phyloP scores from a whole-genome alignment of 139 green algal species.

The Picochlorum sp. region DNA sequence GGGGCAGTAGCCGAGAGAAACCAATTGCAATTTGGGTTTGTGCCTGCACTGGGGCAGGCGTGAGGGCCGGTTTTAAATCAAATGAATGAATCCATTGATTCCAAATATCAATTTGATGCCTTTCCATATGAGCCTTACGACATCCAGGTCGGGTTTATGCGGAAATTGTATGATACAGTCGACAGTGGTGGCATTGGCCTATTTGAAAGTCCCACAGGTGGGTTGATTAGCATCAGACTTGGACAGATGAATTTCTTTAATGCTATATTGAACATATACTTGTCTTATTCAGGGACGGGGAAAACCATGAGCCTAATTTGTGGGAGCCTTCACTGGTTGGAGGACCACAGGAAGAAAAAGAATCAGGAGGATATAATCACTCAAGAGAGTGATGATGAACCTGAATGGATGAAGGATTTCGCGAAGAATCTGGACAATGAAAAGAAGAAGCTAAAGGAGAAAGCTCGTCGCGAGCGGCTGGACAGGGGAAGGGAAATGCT shows the following conservation, averaged over 20 bases:
- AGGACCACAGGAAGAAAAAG: constrained; percentile 32
- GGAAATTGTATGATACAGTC: constrained; percentile 53
- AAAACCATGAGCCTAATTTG: constrained; percentile 94
- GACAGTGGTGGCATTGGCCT: constrained; percentile 58
- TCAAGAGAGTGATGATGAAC: constrained; percentile 25
- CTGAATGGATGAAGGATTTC: constrained; percentile 52
- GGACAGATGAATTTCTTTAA: constrained; percentile 16
- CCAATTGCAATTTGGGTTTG: too few relatives aligned
- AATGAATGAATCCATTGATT: too few relatives aligned
- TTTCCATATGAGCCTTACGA: constrained; percentile 83
- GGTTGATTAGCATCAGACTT: background rate
- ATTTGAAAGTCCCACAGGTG: constrained; percentile 86
- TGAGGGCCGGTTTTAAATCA: too few relatives aligned
- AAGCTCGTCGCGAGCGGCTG: constrained; percentile 2
- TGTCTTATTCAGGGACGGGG: constrained; percentile 48
- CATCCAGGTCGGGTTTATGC: constrained; percentile 84
- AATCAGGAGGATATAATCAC: background rate
- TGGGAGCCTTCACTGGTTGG: constrained; percentile 67
- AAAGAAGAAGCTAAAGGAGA: constrained; percentile 9
- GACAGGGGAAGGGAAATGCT: background rate
- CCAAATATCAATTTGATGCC: constrained; percentile 1
- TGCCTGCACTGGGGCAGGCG: too few relatives aligned
- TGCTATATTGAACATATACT: constrained; percentile 18
- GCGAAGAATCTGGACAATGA: background rate
- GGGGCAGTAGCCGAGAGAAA: too few relatives aligned